Evolutionary conservation across 192 early-diverging fungal species (phyloP).

Genomic region (Coemansia sp.): DNA sequence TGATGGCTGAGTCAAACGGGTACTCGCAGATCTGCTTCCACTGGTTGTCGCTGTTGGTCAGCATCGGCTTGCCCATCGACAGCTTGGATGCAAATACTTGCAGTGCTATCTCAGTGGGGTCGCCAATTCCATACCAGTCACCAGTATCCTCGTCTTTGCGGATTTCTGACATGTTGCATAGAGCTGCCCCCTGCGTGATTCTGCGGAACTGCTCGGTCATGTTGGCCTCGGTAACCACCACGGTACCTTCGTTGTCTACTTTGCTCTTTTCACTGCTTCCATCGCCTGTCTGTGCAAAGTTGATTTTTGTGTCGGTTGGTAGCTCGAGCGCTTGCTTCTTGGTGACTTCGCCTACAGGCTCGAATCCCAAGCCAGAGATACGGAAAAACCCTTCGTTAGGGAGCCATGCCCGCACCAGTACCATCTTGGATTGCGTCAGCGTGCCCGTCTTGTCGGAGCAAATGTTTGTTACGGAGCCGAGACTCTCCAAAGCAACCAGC

Average conservation of each 20-base stretch:
- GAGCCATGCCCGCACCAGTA: conserved; percentile 78
- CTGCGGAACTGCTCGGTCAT: conserved; percentile 52
- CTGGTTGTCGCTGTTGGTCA: conserved; percentile 47
- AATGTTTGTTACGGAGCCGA: conserved; percentile 91
- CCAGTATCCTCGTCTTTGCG: conserved; percentile 58
- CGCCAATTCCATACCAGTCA: conserved; percentile 76
- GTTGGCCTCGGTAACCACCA: conserved; percentile 35
- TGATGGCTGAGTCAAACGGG: conserved; percentile 73
- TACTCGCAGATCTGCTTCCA: conserved; percentile 62
- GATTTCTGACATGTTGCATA: conserved; percentile 84
- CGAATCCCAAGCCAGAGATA: conserved; percentile 65
- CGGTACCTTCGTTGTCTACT: conserved; percentile 21
- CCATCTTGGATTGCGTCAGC: conserved; percentile 94
- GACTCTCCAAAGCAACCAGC: conserved; percentile 80
- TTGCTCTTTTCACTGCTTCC: conserved; percentile 7
- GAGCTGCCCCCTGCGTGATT: conserved; percentile 61
- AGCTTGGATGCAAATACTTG: conserved; percentile 81
- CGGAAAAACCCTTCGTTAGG: conserved; percentile 68
- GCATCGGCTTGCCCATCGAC: conserved; percentile 67
- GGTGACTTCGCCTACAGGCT: conserved; percentile 57
- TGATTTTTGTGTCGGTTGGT: conserved; percentile 13
- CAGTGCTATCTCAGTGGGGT: conserved; percentile 92
- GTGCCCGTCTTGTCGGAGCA: conserved; percentile 97
- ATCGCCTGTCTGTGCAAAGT: conserved; percentile 12
- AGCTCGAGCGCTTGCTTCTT: conserved; percentile 26